Base-by-base conservation (phyloP, 352 stramenopile species). In the Phytophthora pini region DNA sequence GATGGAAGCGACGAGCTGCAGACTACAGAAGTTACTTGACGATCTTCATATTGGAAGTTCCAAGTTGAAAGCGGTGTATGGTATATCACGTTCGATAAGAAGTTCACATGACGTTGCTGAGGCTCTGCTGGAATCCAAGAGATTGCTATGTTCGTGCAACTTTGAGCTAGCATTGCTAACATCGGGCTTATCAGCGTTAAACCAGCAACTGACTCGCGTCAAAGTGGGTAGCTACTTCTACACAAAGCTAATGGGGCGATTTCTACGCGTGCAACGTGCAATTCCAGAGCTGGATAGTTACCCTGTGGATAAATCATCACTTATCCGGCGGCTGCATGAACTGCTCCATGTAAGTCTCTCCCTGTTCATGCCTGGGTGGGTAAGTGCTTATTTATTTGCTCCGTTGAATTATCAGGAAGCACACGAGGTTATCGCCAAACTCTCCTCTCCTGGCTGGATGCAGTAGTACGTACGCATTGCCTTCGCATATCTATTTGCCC, bases 211-310 rank as follows among this genome's bases (percentile, higher is more conserved):
- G 4, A 26, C 10, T 3, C 48, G 24, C 7, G 65, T 80, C 34
- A 61, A 65, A 7, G 3, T 87, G 7, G 65, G 50, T 32, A 61
- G 24, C 31, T 44, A 1, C 3, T 74, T 58, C 15, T 80, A 76
- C 12, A 13, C 3, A 2, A 45, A 31, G 3, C 24, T 77, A 32
- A 61, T 82, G n/a, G 12, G 24, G 6, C 46, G 52, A 2, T 53
- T 89, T 11, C 31, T 68, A 10, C 47, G 65, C 1, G 22, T 89
- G 3, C 52, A 74, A 32, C 74, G 77, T 4, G 43, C 80, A 9
- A 13, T 88, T 3, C 77, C 82, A 0, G 82, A 88, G 47, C 43
- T 92, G 20, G 82, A 92, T 41, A 79, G 47, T 17, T 85, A 56
- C 15, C 70, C 77, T 12, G 49, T 60, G 2, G 62, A 71, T 39